Evolutionary conservation across 2,329 filamentous ascomycete species (phyloP), one percentile per base, ranked within the genome.

Genomic region (Metarhizium anisopliae): DNA sequence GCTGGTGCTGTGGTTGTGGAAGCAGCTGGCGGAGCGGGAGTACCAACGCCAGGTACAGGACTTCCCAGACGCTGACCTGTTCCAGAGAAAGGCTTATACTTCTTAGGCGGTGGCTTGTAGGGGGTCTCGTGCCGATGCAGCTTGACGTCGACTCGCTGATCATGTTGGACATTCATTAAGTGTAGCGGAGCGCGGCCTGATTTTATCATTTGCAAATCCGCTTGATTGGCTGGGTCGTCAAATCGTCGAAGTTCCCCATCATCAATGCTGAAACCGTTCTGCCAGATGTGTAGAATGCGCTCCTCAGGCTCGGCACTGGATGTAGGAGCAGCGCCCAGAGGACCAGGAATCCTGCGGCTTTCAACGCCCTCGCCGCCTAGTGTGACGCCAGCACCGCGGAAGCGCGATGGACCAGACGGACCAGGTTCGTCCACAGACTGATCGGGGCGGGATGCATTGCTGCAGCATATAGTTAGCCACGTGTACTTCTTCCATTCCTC

Each of bases 261-360:
- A 58, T 92, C 89, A 58, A 95, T 84, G 60, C 88, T 93, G 73
- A 94, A 93, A 14, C 90, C 90, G 66, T 95, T 86, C 47, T 81
- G 79, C 90, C 90, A 95, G 49, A 94, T 78, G 65, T 93, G 89
- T 54, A 95, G 77, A 11, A 83, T 80, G 52, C 89, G 84, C 52
- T 83, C 82, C 58, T 87, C 83, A 5, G 81, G 78, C 38, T 79
- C 74, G 2, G 67, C 59, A 16, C 60, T 66, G n/a, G 62, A 45
- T 10, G 65, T 35, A 29, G 60, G 62, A 61, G 70, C 20, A 61
- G 64, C 58, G 3, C 69, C 68, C 0, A 59, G 70, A 32, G 86
- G 82, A 60, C 89, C 84, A 47, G 84, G 83, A 52, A 94, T 81
- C 29, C 76, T 74, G 57, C 84, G 82, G 62, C 87, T 91, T 56